These are phyloP conservation scores for Colletotrichum costaricense DNA, from an alignment of 2,329 filamentous ascomycete genomes.

Conservation along the genomic window DNA sequence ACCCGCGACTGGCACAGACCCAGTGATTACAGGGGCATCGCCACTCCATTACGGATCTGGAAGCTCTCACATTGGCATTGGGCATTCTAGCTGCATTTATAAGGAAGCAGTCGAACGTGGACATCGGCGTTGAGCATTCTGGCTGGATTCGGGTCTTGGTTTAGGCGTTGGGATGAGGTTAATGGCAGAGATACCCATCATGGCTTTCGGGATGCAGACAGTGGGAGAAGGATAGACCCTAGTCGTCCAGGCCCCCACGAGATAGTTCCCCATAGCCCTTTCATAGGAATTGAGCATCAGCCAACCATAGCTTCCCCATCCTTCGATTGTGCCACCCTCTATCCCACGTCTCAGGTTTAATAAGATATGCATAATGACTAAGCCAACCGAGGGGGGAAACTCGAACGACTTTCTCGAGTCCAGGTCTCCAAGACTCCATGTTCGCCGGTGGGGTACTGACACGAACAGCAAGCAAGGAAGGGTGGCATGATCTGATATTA, in stretches of 20 bases:
- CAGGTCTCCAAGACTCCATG: conserved; percentile 1
- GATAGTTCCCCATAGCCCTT: background rate
- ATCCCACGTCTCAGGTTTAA: conserved; percentile 1
- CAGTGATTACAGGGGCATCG: background rate
- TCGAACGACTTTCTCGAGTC: conserved; percentile 7
- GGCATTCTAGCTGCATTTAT: background rate
- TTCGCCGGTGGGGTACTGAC: conserved; percentile 17
- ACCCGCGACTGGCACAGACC: background rate
- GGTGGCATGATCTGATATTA: conserved; percentile 23
- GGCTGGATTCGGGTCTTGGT: background rate
- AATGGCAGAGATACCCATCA: conserved; percentile 1
- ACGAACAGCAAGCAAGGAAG: conserved; percentile 8
- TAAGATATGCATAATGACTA: conserved; percentile 26
- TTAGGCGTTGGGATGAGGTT: background rate
- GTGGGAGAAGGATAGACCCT: background rate
- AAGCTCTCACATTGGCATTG: background rate
- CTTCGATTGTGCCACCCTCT: background rate
- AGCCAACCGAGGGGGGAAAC: conserved; percentile 1
- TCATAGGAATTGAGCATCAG: background rate
- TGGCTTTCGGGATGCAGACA: background rate
- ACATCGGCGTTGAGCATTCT: background rate
- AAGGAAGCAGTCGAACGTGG: background rate
- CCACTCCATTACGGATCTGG: background rate
- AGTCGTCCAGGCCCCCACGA: background rate
- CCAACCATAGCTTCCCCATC: background rate